phyloP scores from a whole-genome alignment of 2,329 filamentous ascomycete genomes.

The Calonectria pseudoreteaudii region DNA sequence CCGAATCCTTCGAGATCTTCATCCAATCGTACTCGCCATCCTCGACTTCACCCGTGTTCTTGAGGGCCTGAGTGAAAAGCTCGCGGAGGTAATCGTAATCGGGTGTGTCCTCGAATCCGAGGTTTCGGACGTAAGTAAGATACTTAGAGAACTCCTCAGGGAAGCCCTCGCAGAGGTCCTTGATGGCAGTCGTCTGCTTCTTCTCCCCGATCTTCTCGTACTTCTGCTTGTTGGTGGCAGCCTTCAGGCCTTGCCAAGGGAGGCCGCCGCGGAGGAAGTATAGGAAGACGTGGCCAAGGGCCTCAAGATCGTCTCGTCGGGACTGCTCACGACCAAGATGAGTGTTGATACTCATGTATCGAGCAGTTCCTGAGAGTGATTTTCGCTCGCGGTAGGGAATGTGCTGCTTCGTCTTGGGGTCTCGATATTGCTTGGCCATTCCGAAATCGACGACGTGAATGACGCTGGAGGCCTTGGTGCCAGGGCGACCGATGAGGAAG shows the following conservation, averaged over 20 bases:
- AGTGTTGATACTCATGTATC: slow-evolving; percentile 99
- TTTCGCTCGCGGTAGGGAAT: slow-evolving; percentile 98
- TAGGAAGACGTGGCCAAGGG: slow-evolving; percentile 80
- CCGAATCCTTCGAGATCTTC: slow-evolving; percentile 86
- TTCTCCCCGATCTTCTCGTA: slow-evolving; percentile 99
- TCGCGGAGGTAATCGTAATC: slow-evolving; percentile 98
- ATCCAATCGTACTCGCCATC: slow-evolving; percentile 99
- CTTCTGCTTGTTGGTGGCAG: slow-evolving; percentile 90
- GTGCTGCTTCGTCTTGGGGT: slow-evolving; percentile 99
- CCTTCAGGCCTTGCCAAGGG: slow-evolving; percentile 80
- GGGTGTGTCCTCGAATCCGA: slow-evolving; percentile 97
- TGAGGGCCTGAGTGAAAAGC: slow-evolving; percentile 94
- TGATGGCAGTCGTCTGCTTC: slow-evolving; percentile 98
- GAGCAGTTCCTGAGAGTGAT: slow-evolving; percentile 93
- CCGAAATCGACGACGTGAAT: slow-evolving; percentile 99
- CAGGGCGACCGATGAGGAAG: slow-evolving; percentile 94
- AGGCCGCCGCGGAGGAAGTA: slow-evolving; percentile 79
- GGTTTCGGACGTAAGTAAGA: slow-evolving; percentile 94
- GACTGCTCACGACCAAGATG: slow-evolving; percentile 97
- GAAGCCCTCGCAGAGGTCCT: slow-evolving; percentile 96
- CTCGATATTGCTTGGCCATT: slow-evolving; percentile 99
- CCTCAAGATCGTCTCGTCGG: slow-evolving; percentile 94
- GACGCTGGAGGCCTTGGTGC: slow-evolving; percentile 94
- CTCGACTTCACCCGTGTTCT: slow-evolving; percentile 93
- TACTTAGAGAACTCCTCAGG: slow-evolving; percentile 99